These are phyloP conservation scores for Nicotiana undulata DNA, from an alignment of 257 asterid species.

Conservation along the genomic window DNA sequence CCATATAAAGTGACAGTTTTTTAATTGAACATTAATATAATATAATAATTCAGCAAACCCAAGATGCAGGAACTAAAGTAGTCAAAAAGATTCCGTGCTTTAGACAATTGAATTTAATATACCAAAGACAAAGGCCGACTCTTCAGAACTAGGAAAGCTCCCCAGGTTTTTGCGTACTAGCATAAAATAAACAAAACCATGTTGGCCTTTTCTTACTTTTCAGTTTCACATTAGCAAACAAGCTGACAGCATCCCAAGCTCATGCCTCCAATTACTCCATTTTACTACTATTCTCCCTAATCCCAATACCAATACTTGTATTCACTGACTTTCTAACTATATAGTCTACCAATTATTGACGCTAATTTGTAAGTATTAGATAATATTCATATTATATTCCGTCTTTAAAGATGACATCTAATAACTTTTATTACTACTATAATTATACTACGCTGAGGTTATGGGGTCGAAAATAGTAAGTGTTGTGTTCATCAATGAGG, in stretches of 20 bases:
- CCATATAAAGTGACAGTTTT: not conserved
- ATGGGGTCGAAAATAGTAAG: too few relatives aligned
- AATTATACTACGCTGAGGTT: too few relatives aligned
- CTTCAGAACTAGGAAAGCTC: slow-evolving; percentile 14
- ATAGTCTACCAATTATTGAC: not conserved
- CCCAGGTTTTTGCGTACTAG: not conserved
- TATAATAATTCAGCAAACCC: slow-evolving; percentile 5
- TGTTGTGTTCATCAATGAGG: not conserved
- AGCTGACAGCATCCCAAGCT: not conserved
- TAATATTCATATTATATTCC: too few relatives aligned
- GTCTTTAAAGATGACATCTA: too few relatives aligned
- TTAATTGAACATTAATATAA: not conserved
- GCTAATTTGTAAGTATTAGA: not conserved
- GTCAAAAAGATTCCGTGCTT: not conserved
- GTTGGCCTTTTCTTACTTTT: not conserved
- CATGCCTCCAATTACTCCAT: not conserved
- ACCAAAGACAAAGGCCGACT: not conserved
- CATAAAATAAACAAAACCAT: not conserved
- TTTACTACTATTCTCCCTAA: not conserved
- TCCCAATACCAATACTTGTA: not conserved
- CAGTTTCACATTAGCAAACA: not conserved
- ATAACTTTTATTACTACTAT: too few relatives aligned
- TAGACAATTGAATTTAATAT: not conserved
- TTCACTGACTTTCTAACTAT: not conserved
- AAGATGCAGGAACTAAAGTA: slow-evolving; percentile 25